Percentiles rank a stretch among this genome's conserved stretches.
phyloP scores from a whole-genome alignment of 371 early-diverging fungal species.

The Apophysomyces elegans region DNA sequence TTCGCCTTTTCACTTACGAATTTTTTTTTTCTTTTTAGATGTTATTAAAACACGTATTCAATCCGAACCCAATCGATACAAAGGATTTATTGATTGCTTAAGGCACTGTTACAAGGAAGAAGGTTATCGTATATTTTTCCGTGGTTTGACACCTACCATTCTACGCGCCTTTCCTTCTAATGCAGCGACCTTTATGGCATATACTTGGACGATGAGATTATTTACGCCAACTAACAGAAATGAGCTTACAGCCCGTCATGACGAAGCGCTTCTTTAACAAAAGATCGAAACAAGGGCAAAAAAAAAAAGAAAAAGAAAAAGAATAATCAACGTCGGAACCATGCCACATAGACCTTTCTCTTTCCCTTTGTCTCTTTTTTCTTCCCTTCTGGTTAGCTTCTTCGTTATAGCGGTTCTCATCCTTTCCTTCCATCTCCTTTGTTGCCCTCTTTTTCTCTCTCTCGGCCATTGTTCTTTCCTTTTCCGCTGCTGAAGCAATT shows the following conservation, averaged over 20 bases:
- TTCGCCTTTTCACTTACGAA: neutral
- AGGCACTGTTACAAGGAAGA: slow-evolving; percentile 58
- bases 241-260: neutral
- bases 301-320: no score
- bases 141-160: slow-evolving; percentile 76
- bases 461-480: no score
- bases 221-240: neutral
- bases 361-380: no score
- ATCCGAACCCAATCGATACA: slow-evolving; percentile 61
- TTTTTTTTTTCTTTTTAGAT: slow-evolving; percentile 41
- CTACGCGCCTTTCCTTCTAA: slow-evolving; percentile 88
- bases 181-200: slow-evolving; percentile 78
- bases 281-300: neutral
- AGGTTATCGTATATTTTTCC: slow-evolving; percentile 68
- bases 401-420: no score
- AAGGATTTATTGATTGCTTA: slow-evolving; percentile 57
- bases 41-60: slow-evolving; percentile 84
- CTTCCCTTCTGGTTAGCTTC: no score
- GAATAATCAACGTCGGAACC: no score
- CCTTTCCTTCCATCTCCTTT: no score
- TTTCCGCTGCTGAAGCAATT: no score
- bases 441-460: no score
- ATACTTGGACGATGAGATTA: slow-evolving; percentile 58
- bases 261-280: neutral
- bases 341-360: no score